A percentile compares a stretch with the other conserved stretches of the same genome.
Evolutionary conservation across 208 protist species (phyloP).

Genomic region (Endotrypanum monterogeii): DNA sequence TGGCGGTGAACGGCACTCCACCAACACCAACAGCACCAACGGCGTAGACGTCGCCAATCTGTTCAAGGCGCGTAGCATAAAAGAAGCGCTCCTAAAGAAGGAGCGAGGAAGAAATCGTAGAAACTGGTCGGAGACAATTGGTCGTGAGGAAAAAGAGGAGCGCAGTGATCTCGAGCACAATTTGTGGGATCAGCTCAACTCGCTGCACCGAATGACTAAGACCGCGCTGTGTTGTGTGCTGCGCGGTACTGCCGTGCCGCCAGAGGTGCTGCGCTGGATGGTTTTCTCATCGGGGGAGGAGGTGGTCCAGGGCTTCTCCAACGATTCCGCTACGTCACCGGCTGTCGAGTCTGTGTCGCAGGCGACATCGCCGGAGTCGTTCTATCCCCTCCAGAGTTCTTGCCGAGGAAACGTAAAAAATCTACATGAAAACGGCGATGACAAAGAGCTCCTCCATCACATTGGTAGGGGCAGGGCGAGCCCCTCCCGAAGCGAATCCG

Average conservation of each 20-base stretch:
- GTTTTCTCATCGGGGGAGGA: slow-evolving; percentile 11
- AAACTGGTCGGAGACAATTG: slow-evolving; percentile 34
- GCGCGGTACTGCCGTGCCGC: slow-evolving; percentile 6
- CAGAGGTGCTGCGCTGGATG: slow-evolving; percentile 17
- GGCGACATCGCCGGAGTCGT: slow-evolving; percentile 4
- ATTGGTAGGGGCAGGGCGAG: background rate
- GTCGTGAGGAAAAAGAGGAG: slow-evolving; percentile 34
- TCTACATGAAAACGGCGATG: background rate
- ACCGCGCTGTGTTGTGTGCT: slow-evolving; percentile 17
- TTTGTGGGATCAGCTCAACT: slow-evolving; percentile 20
- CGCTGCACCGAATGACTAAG: slow-evolving; percentile 20
- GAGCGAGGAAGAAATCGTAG: slow-evolving; percentile 33
- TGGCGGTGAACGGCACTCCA: background rate
- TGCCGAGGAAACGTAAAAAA: slow-evolving; percentile 1
- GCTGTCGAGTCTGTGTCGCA: background rate
- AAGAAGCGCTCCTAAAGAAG: slow-evolving; percentile 49
- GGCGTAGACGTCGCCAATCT: background rate
- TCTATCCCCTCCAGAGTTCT: slow-evolving; percentile 9
- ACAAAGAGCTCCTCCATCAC: background rate
- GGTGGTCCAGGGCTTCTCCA: slow-evolving; percentile 3
- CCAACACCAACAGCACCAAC: slow-evolving; percentile 1
- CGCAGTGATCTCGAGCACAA: slow-evolving; percentile 40
- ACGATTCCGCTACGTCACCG: too few species aligned
- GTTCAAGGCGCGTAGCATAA: slow-evolving; percentile 41
- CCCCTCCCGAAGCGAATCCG: background rate